phyloP scores from a whole-genome alignment of 2,329 filamentous ascomycete genomes.

The Cladosporium sp. region DNA sequence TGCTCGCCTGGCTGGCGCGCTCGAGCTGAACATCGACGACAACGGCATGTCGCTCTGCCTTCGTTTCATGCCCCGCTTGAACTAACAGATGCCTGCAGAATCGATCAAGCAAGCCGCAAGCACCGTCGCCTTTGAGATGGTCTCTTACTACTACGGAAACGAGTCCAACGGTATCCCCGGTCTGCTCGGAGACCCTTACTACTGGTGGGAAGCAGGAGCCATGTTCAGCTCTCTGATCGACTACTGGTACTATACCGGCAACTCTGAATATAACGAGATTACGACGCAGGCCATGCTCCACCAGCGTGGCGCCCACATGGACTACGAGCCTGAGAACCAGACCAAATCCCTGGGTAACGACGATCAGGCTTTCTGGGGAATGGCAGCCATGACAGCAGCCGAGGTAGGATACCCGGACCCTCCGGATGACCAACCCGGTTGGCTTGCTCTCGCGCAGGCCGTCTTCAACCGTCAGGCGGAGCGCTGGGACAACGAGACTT shows the following conservation, averaged over 20 bases:
- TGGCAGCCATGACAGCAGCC: slow-evolving; percentile 50
- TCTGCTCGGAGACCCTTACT: slow-evolving; percentile 58
- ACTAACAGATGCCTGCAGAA: slow-evolving; percentile 17
- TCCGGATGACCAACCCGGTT: slow-evolving; percentile 34
- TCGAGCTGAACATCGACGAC: slow-evolving; percentile 9
- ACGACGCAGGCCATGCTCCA: slow-evolving; percentile 52
- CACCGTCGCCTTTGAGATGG: slow-evolving; percentile 42
- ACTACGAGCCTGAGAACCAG: slow-evolving; percentile 51
- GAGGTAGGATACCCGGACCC: slow-evolving; percentile 44
- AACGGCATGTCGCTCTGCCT: slow-evolving; percentile 1
- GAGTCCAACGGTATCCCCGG: slow-evolving; percentile 46
- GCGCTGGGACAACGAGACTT: slow-evolving; percentile 34
- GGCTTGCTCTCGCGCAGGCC: slow-evolving; percentile 39
- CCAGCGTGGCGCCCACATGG: slow-evolving; percentile 51
- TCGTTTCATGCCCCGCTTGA: background rate
- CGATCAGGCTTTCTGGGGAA: slow-evolving; percentile 54
- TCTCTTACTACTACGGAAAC: slow-evolving; percentile 49
- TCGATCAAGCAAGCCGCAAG: slow-evolving; percentile 41
- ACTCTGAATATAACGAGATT: slow-evolving; percentile 55
- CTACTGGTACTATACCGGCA: slow-evolving; percentile 64
- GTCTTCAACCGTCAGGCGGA: slow-evolving; percentile 35
- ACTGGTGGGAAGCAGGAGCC: slow-evolving; percentile 63
- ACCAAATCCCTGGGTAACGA: slow-evolving; percentile 42
- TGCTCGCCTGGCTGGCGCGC: slow-evolving; percentile 14
- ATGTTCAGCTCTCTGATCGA: slow-evolving; percentile 64